Base-by-base conservation (phyloP, 345 rosid species). In the Bruguiera parviflora region DNA sequence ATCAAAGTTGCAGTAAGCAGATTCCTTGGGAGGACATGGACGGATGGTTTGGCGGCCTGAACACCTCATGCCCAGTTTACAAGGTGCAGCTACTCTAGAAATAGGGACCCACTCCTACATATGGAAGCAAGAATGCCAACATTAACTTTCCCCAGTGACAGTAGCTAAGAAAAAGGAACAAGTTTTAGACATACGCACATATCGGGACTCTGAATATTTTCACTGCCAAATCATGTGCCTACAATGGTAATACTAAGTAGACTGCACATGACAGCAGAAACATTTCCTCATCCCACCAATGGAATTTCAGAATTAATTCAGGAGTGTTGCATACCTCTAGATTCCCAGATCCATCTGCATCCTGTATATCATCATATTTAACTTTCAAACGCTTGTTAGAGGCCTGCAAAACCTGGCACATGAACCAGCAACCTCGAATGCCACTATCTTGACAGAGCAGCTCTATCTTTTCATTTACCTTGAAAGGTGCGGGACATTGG, bases 391-490 rank as follows among this genome's bases (percentile, higher is more conserved):
- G 88, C 72, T 83, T 91, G 61, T 80, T 75, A 61, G 87, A 82
- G 58, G 85, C 76, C 73, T 86, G 85, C 72, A 95, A 66, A 78
- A 91, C 78, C 35, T 88, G 86, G 80, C 96, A 89, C 81, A 88
- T 85, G 80, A 95, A 95, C 99, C 97, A 91, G 79, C 99, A 91
- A 57, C 99, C 99, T 79, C 92, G 85, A 69, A 95, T 80, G 46
- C 99, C 99, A 63, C 99, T 88, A 79, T 95, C 99, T 83, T 88
- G 99, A 85, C 96, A 87, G 61, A 91, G 74, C 68, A 80, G 62
- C 81, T 94, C 97, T 64, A 94, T 80, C 79, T 87, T 91, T 66
- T 86, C 92, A 81, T 83, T 85, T 63, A 79, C 80, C 73, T 80
- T 79, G 78, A 84, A 83, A 53, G 68, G 75, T 60, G 58, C 64